Evolutionary conservation across 306 rosid species (phyloP), one percentile per base, ranked within the genome.

Genomic region (Citrullus amarus): DNA sequence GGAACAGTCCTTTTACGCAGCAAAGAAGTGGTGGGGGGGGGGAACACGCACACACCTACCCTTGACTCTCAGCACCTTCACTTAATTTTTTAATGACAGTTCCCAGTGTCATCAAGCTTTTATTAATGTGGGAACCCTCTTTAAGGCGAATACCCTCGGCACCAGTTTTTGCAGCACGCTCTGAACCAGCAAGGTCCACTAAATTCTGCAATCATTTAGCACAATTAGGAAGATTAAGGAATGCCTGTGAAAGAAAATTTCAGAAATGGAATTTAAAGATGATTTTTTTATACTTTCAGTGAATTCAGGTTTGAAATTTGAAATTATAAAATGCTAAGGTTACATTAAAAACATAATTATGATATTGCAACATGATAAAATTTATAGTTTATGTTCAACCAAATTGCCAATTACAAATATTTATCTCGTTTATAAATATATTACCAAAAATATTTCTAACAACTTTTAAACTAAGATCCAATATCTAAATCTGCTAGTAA

Each of bases 171-270:
- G 97, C 97, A 78, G 96, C 98, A 76, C 98, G 97, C 80, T 95
- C 98, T 65, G 98, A 95, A 87, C 98, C 98, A 81, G 98, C 98
- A 86, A 95, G 97, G 83, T 95, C 98, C 80, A 95, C 98, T 79
- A 95, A 88, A 85, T 95, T 95, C 98, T 95, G 78, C 50, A 86
- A 71, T 57, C 62, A 76, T 78, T 78, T 57, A 72, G 46, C 46
- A 81, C 46, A 65, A 79, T 41, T 14, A 59, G 56, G 63, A 76
- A 9, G 56, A 69, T 80, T 11, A 50, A 72, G 60, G 17, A 72
- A 50, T 5, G 8, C 77, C 44, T 25, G 51, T 9, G 3, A 4
- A 72, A 66, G 46, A 22, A 5, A 39, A 18, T 17, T 39, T 67
- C 30, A 41, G 30, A 67, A 66, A 18, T 48, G 9, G 34, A 46